Evolutionary conservation across 2,329 filamentous ascomycete genomes (phyloP), one percentile per base, ranked within the genome.

Genomic region (Aspergillus sp.): DNA sequence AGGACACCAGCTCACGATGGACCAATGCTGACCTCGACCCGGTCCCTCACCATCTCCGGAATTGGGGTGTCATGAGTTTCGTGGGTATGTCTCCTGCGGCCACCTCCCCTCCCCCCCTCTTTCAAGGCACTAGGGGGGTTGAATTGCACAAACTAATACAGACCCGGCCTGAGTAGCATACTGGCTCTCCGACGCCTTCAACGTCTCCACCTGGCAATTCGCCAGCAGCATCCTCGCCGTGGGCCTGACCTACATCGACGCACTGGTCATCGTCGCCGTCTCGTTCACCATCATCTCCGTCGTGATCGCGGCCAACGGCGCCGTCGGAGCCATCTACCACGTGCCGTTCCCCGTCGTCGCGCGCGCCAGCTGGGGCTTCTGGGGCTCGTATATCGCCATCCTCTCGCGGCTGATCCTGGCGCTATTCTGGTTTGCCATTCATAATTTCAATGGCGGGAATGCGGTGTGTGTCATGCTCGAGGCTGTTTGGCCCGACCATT

Each of bases 401-500:
- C 55, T 79, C 5, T 76, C 73, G 0, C 69, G 77, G 7, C 69
- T 72, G 35, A 73, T 80, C 47, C 70, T 80, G 3, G 77, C 76
- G 4, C 59, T 79, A 12, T 79, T 81, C 62, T 80, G 78, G 83
- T 79, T 84, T 45, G 80, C 81, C 0, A 82, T 85, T 41, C 80
- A 85, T 53, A 79, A 77, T 36, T 79, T 80, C 49, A 82, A 82
- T 52, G 81, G 82, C 0, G 80, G 76, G 0, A 76, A 78, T 47
- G 69, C 72, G 0, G 68, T 78, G 6, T 65, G 67, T 4, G 72
- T 74, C 39, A 77, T 78, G 64, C 64, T 79, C 9, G 70, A 71
- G 5, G 76, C 77, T 1, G 79, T 80, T 52, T 74, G 69, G 70
- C 69, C 70, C 2, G 67, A 19, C 19, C 19, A 63, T 9, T 72